Evolutionary conservation across 2,329 filamentous ascomycete species (phyloP).

Genomic region (Tolypocladium album): DNA sequence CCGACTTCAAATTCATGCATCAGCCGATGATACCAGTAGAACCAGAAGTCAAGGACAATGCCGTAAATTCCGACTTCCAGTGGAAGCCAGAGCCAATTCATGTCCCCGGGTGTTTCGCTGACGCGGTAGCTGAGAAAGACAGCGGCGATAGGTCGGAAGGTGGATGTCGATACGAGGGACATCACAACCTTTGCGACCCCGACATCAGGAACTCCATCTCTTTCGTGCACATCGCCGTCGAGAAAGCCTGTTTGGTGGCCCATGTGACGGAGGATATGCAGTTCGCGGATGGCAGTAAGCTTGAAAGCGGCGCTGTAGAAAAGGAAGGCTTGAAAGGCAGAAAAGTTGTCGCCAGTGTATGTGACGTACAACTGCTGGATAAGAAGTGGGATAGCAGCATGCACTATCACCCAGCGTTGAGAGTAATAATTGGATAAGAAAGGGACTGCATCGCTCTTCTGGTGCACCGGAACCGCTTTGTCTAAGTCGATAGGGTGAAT

Average conservation of each 20-base stretch:
- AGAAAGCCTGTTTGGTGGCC: constrained; percentile 28
- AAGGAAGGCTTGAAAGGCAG: constrained; percentile 20
- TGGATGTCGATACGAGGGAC: constrained; percentile 22
- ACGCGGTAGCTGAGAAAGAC: constrained; percentile 16
- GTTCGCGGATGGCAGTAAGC: constrained; percentile 24
- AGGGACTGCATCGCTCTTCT: constrained; percentile 29
- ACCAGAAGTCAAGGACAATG: constrained; percentile 33
- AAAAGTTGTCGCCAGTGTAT: constrained; percentile 14
- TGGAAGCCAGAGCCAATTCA: constrained; percentile 20
- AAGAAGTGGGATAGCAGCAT: constrained; percentile 23
- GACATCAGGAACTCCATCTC: constrained; percentile 30
- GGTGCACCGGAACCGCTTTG: constrained; percentile 5
- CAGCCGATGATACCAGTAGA: constrained; percentile 24
- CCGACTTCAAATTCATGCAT: constrained; percentile 25
- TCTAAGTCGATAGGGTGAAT: not conserved
- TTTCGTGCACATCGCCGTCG: constrained; percentile 31
- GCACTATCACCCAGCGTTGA: constrained; percentile 27
- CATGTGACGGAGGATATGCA: constrained; percentile 24
- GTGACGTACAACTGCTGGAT: constrained; percentile 23
- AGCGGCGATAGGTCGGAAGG: constrained; percentile 20
- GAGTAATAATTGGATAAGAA: constrained; percentile 21
- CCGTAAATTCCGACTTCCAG: constrained; percentile 28
- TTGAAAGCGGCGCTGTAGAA: constrained; percentile 10
- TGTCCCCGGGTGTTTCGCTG: constrained; percentile 12
- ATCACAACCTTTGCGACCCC: constrained; percentile 21